Evolutionary conservation across 2,329 filamentous ascomycete species (phyloP).

Genomic region (Thelonectria blattea): DNA sequence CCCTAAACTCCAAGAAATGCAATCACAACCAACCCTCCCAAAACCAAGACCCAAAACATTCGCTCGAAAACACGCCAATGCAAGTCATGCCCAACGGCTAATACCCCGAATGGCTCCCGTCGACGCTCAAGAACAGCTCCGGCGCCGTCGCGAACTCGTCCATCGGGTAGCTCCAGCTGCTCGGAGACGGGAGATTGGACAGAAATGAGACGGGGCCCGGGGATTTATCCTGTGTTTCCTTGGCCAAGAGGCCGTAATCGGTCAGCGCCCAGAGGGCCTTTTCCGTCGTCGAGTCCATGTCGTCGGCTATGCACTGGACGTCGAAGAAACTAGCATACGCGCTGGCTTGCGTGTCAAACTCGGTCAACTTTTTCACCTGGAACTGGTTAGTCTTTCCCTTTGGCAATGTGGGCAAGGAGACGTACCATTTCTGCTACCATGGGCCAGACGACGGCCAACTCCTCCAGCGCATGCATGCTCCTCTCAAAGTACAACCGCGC

Average conservation of each 20-base stretch:
- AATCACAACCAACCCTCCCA: background rate
- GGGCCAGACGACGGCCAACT: conserved; percentile 16
- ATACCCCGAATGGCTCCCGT: background rate
- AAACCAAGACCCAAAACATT: background rate
- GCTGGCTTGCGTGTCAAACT: background rate
- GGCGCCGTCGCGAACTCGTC: conserved; percentile 2
- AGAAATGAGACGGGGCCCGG: conserved; percentile 1
- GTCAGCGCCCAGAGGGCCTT: conserved; percentile 21
- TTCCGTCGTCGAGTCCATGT: conserved; percentile 13
- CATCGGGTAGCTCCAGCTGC: conserved; percentile 7
- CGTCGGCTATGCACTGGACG: conserved; percentile 8
- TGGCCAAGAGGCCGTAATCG: conserved; percentile 20
- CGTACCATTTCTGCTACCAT: conserved; percentile 21
- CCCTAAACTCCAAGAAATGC: background rate
- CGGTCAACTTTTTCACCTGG: conserved; percentile 8
- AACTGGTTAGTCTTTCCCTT: background rate
- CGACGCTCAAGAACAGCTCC: background rate
- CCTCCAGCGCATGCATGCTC: conserved; percentile 5
- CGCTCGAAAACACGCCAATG: background rate
- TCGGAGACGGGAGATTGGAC: conserved; percentile 18
- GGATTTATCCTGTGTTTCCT: conserved; percentile 9
- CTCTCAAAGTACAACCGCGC: conserved; percentile 13
- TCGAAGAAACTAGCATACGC: conserved; percentile 14
- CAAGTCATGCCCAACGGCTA: background rate
- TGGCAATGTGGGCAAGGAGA: too few relatives aligned